Percentiles rank a stretch among this genome's conserved stretches.
phyloP scores from a whole-genome alignment of 2,329 filamentous ascomycete genomes.

The Periconia macrospinosa region DNA sequence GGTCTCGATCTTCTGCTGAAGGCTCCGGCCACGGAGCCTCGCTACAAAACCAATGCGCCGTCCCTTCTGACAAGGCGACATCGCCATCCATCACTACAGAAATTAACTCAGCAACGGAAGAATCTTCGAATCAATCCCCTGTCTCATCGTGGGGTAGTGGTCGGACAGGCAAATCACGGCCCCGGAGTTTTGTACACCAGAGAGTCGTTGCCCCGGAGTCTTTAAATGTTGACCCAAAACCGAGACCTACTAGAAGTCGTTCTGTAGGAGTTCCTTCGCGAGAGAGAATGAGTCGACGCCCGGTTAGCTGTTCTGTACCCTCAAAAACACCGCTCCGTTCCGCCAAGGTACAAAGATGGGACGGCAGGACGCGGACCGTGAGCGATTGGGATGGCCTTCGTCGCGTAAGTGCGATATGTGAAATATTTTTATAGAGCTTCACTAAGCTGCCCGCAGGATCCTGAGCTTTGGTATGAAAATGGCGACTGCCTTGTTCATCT shows the following conservation, averaged over 20 bases:
- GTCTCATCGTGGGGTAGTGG: neutral
- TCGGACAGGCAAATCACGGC: neutral
- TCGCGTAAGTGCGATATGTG: conserved; percentile 40
- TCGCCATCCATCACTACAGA: conserved; percentile 3
- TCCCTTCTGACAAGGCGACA: neutral
- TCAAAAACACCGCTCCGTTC: conserved; percentile 21
- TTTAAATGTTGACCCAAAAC: neutral
- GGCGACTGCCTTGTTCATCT: conserved; percentile 73
- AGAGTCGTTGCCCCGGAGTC: conserved; percentile 2
- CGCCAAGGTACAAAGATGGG: conserved; percentile 36
- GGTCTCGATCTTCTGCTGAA: conserved; percentile 16
- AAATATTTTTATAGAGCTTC: neutral
- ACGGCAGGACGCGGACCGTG: conserved; percentile 33
- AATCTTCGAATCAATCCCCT: conserved; percentile 10
- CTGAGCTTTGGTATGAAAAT: conserved; percentile 68
- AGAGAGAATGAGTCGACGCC: conserved; percentile 11
- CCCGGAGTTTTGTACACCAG: neutral
- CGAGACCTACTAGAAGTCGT: neutral
- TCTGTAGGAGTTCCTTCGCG: neutral
- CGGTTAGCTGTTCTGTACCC: conserved; percentile 19
- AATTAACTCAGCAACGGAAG: conserved; percentile 4
- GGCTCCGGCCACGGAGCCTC: conserved; percentile 22
- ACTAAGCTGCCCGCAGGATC: conserved; percentile 56
- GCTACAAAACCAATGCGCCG: conserved; percentile 5
- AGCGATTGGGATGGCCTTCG: conserved; percentile 50